Percentiles rank a stretch among this genome's conserved stretches.
phyloP scores from a whole-genome alignment of 1,284 basidiomycete species.

The Sporisorium scitamineum region DNA sequence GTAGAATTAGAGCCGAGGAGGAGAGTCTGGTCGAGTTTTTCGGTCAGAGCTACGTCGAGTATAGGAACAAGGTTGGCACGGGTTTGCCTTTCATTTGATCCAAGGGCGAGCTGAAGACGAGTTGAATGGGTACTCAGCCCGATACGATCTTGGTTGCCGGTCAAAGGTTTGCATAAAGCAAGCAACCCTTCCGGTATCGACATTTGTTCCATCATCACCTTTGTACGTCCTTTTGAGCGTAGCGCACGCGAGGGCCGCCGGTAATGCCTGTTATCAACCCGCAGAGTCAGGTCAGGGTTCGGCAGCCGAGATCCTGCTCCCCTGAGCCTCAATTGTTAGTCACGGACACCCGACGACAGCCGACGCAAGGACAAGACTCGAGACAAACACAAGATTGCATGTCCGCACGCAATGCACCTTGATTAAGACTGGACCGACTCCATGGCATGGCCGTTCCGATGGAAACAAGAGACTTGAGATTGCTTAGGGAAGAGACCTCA shows the following conservation, averaged over 20 bases:
- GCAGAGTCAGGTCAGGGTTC: not conserved
- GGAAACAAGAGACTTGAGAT: too few relatives aligned
- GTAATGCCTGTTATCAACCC: not conserved
- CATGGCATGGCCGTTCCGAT: too few relatives aligned
- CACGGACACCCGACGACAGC: not conserved
- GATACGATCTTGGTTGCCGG: not conserved
- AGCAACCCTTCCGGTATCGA: too few relatives aligned
- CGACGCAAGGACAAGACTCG: not conserved
- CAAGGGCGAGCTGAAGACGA: not conserved
- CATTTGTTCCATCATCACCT: not conserved
- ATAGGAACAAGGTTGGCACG: slow-evolving; percentile 78
- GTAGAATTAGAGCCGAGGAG: slow-evolving; percentile 85
- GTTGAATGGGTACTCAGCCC: not conserved
- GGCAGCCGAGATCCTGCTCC: not conserved
- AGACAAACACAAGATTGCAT: too few relatives aligned
- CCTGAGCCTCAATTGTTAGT: not conserved
- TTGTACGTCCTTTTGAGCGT: not conserved
- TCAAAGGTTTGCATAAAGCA: too few relatives aligned
- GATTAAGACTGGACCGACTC: too few relatives aligned
- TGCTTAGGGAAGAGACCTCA: too few relatives aligned
- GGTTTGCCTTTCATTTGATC: slow-evolving; percentile 74
- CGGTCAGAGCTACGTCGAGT: slow-evolving; percentile 80
- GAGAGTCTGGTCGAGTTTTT: slow-evolving; percentile 81
- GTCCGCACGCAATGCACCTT: too few relatives aligned
- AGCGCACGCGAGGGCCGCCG: not conserved